Conservation (phyloP, 257 asterid species). For the Solanum virginianum region DNA sequence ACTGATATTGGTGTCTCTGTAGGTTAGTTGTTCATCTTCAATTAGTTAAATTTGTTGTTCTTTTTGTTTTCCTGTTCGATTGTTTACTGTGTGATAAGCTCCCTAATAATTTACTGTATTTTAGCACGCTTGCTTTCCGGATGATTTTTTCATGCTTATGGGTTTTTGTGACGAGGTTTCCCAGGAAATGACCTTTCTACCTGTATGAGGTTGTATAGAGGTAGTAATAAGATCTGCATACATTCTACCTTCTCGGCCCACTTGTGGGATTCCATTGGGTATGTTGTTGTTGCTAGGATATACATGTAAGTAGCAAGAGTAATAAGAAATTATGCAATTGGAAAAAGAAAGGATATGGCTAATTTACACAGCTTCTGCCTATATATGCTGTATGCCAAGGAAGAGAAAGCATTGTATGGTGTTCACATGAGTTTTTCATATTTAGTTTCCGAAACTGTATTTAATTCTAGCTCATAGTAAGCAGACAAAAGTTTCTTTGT, state of each 20-base stretch:
- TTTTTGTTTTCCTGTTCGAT: background rate
- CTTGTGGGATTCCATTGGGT: too few relatives aligned
- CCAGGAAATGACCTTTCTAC: too few relatives aligned
- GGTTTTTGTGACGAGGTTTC: too few relatives aligned
- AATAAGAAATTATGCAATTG: background rate
- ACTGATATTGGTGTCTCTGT: constrained; percentile 96
- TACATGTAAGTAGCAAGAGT: background rate
- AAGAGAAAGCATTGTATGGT: background rate
- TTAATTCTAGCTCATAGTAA: background rate
- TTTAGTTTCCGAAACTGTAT: background rate
- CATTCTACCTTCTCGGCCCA: fast-evolving
- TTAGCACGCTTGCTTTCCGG: background rate
- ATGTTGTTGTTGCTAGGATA: background rate
- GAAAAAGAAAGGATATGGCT: background rate
- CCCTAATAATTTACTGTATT: background rate
- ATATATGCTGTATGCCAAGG: background rate
- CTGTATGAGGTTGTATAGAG: too few relatives aligned
- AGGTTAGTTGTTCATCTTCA: constrained; percentile 28
- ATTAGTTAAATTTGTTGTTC: background rate
- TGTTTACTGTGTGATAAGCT: background rate
- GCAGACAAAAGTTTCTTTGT: background rate
- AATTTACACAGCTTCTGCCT: background rate
- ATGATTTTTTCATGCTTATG: background rate
- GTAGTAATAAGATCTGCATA: too few relatives aligned
- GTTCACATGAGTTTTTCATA: background rate